These are phyloP conservation scores for Clonostachys solani DNA, from an alignment of 2,329 filamentous ascomycete species.

Conservation along the genomic window DNA sequence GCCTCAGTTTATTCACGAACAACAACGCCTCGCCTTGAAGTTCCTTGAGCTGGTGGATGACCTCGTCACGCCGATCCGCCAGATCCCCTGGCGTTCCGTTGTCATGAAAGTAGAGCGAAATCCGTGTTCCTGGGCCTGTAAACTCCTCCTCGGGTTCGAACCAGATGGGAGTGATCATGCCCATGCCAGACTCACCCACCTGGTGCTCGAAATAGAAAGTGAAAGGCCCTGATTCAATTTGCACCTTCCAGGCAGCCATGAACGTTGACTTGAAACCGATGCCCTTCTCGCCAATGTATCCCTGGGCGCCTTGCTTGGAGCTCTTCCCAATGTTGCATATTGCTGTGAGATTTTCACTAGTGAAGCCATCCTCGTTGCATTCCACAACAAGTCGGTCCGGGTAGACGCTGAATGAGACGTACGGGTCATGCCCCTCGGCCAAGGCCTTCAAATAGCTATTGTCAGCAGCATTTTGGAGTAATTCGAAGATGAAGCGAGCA, in stretches of 20 bases:
- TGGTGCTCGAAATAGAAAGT: slow-evolving; percentile 37
- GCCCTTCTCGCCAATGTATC: slow-evolving; percentile 40
- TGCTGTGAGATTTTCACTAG: slow-evolving; percentile 27
- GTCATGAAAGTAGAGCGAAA: slow-evolving; percentile 29
- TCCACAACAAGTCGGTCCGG: slow-evolving; percentile 32
- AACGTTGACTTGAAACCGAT: slow-evolving; percentile 46
- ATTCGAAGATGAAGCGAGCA: slow-evolving; percentile 18
- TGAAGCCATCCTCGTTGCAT: slow-evolving; percentile 43
- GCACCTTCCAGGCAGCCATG: slow-evolving; percentile 35
- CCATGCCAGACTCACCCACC: slow-evolving; percentile 36
- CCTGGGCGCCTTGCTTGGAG: slow-evolving; percentile 28
- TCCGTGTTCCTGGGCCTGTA: slow-evolving; percentile 20
- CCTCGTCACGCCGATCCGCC: slow-evolving; percentile 14
- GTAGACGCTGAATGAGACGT: slow-evolving; percentile 28
- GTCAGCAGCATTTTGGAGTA: slow-evolving; percentile 24
- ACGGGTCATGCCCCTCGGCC: slow-evolving; percentile 35
- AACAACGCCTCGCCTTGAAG: slow-evolving; percentile 32
- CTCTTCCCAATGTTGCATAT: slow-evolving; percentile 37
- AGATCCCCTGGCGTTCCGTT: slow-evolving; percentile 9
- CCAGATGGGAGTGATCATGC: slow-evolving; percentile 45
- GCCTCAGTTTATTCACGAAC: slow-evolving; percentile 33
- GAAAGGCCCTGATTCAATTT: slow-evolving; percentile 36
- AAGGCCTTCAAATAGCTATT: slow-evolving; percentile 35
- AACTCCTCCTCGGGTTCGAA: slow-evolving; percentile 7
- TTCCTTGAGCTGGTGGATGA: slow-evolving; percentile 22